phyloP scores from a whole-genome alignment of 306 rosid genomes.

The Cajanus cajan region DNA sequence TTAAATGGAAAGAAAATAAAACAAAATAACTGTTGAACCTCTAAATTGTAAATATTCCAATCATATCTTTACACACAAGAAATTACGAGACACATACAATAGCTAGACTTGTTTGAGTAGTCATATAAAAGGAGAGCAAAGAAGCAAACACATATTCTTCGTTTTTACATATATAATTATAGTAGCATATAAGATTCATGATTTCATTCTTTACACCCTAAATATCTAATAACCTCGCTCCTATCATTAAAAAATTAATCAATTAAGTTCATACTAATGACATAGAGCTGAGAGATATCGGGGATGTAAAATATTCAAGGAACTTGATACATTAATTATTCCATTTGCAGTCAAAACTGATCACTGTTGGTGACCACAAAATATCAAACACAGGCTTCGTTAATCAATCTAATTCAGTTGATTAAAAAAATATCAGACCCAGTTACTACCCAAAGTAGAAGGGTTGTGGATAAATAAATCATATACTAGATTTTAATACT shows the following conservation, averaged over 20 bases:
- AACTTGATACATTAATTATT: slow-evolving; percentile 3
- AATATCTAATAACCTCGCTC: not conserved
- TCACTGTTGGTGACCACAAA: not conserved
- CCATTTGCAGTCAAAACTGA: slow-evolving; percentile 4
- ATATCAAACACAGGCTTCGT: too few species aligned
- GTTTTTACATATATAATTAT: not conserved
- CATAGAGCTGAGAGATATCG: not conserved
- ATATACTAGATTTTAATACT: too few species aligned
- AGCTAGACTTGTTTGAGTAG: not conserved
- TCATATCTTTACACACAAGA: not conserved
- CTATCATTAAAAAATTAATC: not conserved
- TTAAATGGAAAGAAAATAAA: not conserved
- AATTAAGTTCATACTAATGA: not conserved
- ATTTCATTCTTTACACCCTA: not conserved
- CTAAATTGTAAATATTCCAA: not conserved
- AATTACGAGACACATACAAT: not conserved
- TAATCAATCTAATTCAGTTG: slow-evolving; percentile 13
- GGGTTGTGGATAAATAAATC: slow-evolving; percentile 86
- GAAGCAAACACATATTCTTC: not conserved
- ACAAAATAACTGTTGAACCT: not conserved
- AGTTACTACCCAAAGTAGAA: slow-evolving; percentile 77
- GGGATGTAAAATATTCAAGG: not conserved
- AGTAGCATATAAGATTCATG: not conserved
- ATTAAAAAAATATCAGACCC: slow-evolving; percentile 18
- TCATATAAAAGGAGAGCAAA: not conserved